Percentiles rank a stretch among this genome's conserved stretches.
phyloP scores from a whole-genome alignment of 2,329 filamentous ascomycete species.

The Mycosphaerelloides madeirae region DNA sequence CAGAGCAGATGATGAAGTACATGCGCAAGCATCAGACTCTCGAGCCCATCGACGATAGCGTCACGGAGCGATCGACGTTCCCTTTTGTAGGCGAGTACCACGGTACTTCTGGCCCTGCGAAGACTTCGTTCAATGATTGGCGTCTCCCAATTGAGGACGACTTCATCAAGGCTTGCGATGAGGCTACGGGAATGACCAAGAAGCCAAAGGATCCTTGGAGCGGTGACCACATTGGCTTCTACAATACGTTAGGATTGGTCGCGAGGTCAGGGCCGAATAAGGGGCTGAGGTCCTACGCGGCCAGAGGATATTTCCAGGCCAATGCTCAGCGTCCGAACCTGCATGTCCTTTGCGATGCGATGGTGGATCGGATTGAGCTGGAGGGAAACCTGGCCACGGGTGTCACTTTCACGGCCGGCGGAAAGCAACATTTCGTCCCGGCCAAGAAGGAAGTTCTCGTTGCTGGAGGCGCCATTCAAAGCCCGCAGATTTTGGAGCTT shows the following conservation, averaged over 20 bases:
- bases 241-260: slow-evolving; percentile 27
- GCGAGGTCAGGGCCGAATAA: slow-evolving; percentile 27
- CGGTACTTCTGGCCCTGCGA: slow-evolving; percentile 33
- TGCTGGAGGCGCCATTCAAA: slow-evolving; percentile 54
- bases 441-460: slow-evolving; percentile 52
- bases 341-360: slow-evolving; percentile 37
- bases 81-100: slow-evolving; percentile 33
- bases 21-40: slow-evolving; percentile 37
- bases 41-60: slow-evolving; percentile 28
- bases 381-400: slow-evolving; percentile 38
- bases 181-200: slow-evolving; percentile 32
- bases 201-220: slow-evolving; percentile 35
- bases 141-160: slow-evolving; percentile 33
- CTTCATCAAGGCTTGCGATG: slow-evolving; percentile 33
- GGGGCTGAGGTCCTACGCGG: slow-evolving; percentile 34
- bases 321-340: slow-evolving; percentile 31
- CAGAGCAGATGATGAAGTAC: slow-evolving; percentile 45
- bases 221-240: slow-evolving; percentile 35
- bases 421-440: slow-evolving; percentile 33
- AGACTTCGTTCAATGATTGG: slow-evolving; percentile 34
- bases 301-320: slow-evolving; percentile 30
- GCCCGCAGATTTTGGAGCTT: slow-evolving; percentile 56
- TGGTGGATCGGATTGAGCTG: slow-evolving; percentile 45
- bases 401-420: slow-evolving; percentile 41
- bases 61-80: slow-evolving; percentile 26